Evolutionary conservation across 345 rosid genomes (phyloP).

Genomic region (Dimocarpus longan): DNA sequence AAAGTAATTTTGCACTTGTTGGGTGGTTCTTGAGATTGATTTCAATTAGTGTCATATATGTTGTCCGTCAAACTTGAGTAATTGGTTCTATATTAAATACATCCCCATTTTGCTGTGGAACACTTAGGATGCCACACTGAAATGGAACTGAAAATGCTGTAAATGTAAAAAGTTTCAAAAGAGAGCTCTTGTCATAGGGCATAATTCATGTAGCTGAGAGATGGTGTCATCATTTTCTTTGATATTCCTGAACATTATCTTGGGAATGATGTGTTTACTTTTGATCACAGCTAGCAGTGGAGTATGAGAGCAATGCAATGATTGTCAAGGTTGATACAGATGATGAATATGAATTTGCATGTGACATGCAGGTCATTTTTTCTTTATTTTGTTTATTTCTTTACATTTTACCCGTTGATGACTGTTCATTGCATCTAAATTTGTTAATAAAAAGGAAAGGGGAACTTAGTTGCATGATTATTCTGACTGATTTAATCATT

Average conservation of each 20-base stretch:
- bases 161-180: not conserved
- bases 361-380: slow-evolving; percentile 75
- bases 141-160: not conserved
- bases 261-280: not conserved
- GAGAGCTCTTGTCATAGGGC: not conserved
- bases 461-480: not conserved
- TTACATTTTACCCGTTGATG: not conserved
- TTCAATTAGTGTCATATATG: not conserved
- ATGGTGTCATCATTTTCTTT: not conserved
- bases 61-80: not conserved
- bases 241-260: not conserved
- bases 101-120: not conserved
- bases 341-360: slow-evolving; percentile 87
- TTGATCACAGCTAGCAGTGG: slow-evolving; percentile 76
- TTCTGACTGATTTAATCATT: not conserved
- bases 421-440: not conserved
- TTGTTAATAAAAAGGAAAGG: not conserved
- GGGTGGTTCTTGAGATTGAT: not conserved
- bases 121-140: not conserved
- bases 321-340: slow-evolving; percentile 93
- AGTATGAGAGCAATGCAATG: slow-evolving; percentile 75
- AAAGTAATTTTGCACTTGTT: not conserved
- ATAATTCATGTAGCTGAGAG: not conserved
- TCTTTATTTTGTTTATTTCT: slow-evolving; percentile 5
- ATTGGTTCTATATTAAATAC: not conserved